phyloP scores from a whole-genome alignment of 192 early-diverging fungal species.

The Pilaira anomala region DNA sequence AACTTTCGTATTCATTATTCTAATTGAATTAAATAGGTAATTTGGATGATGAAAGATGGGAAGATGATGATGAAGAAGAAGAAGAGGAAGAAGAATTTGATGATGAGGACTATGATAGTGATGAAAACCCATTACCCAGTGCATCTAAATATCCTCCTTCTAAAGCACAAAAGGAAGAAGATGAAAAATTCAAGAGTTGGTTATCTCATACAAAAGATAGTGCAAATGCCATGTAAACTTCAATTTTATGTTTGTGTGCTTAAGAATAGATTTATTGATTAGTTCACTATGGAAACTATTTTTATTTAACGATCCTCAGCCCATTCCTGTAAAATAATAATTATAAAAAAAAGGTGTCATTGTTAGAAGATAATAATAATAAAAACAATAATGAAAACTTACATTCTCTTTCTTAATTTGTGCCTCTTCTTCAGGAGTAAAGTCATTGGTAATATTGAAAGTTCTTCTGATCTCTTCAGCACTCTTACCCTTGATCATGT shows the following conservation, averaged over 20 bases:
- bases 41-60: not conserved
- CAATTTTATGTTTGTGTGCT: too few relatives aligned
- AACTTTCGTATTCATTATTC: too few relatives aligned
- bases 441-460: constrained; percentile 97
- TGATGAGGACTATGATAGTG: constrained; percentile 26
- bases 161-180: constrained; percentile 16
- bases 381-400: constrained; percentile 24
- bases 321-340: constrained; percentile 39
- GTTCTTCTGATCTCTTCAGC: constrained; percentile 91
- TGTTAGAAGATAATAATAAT: not conserved
- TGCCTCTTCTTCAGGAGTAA: constrained; percentile 94
- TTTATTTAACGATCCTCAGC: constrained; percentile 38
- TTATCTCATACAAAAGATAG: constrained; percentile 27
- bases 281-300: not conserved
- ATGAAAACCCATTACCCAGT: constrained; percentile 24
- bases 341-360: not conserved
- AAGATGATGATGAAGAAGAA: constrained; percentile 34
- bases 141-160: constrained; percentile 34
- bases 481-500: constrained; percentile 94
- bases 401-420: constrained; percentile 81
- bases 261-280: not conserved
- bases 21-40: not conserved
- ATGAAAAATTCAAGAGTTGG: constrained; percentile 36
- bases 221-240: too few relatives aligned
- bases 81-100: constrained; percentile 40